phyloP scores from a whole-genome alignment of 257 asterid genomes.

The Paulownia fortunei region DNA sequence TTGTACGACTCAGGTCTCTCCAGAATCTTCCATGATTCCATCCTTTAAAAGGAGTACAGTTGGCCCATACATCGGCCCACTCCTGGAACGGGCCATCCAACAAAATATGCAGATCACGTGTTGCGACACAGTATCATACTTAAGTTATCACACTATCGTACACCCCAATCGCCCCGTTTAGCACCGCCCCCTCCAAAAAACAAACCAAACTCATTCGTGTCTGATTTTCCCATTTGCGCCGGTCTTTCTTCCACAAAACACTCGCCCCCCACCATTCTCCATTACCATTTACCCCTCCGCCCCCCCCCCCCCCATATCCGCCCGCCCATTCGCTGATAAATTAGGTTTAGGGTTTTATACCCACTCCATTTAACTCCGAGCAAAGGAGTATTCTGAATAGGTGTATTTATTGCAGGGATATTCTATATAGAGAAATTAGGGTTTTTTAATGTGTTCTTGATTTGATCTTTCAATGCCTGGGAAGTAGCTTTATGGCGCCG shows the following conservation, averaged over 20 bases:
- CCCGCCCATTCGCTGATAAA: slow-evolving; percentile 9
- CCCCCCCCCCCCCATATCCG: slow-evolving; percentile 19
- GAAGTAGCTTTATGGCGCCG: slow-evolving; percentile 70
- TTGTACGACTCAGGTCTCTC: too few relatives aligned
- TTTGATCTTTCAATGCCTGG: slow-evolving; percentile 57
- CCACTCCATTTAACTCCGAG: slow-evolving; percentile 15
- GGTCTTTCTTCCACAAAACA: slow-evolving; percentile 26
- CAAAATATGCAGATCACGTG: slow-evolving; percentile 28
- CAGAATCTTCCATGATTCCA: not conserved
- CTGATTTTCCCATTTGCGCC: slow-evolving; percentile 22
- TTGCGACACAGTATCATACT: not conserved
- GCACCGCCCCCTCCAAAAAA: slow-evolving; percentile 30
- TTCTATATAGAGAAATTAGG: slow-evolving; percentile 29
- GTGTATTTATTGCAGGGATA: not conserved
- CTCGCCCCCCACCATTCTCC: slow-evolving; percentile 23
- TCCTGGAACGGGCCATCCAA: not conserved
- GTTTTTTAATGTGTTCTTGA: slow-evolving; percentile 28
- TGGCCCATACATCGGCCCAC: too few relatives aligned
- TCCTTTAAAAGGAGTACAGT: too few relatives aligned
- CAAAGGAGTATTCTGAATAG: not conserved
- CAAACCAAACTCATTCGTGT: slow-evolving; percentile 24
- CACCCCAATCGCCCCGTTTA: slow-evolving; percentile 42
- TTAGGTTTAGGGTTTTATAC: slow-evolving; percentile 59
- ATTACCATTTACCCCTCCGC: slow-evolving; percentile 5
- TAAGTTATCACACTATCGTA: slow-evolving; percentile 21